Conservation (phyloP, 257 asterid genomes). For the Nicotiana noctiflora region DNA sequence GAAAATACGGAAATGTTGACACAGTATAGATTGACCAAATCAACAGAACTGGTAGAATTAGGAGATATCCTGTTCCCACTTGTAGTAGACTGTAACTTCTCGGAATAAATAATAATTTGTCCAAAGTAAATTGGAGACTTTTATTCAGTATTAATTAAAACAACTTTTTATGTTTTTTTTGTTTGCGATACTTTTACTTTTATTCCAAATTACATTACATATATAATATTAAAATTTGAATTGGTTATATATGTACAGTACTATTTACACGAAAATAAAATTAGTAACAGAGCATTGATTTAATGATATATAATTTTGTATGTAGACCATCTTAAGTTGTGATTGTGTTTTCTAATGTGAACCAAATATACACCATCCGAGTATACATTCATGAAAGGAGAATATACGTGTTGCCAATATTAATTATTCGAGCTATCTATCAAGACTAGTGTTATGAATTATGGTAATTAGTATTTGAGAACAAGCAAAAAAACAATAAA, state of each 20-base stretch:
- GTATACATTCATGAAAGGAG: too few species aligned
- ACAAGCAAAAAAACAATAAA: too few species aligned
- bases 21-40: neutral
- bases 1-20: neutral
- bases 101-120: neutral
- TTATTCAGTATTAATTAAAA: neutral
- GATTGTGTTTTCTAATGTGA: neutral
- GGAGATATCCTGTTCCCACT: neutral
- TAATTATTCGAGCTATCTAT: too few species aligned
- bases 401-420: too few species aligned
- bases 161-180: too few species aligned
- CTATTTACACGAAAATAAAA: neutral
- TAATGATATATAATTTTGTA: too few species aligned
- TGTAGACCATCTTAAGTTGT: neutral
- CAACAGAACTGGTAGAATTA: neutral
- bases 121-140: neutral
- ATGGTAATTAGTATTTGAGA: too few species aligned
- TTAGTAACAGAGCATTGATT: neutral
- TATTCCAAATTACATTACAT: neutral
- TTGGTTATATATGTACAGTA: neutral
- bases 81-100: neutral
- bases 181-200: neutral
- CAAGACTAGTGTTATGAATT: too few species aligned
- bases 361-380: too few species aligned
- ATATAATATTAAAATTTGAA: neutral